Percentiles rank a stretch among this genome's conserved stretches.
phyloP scores from a whole-genome alignment of 768 basidiomycete species.

The Suillus subaureus region DNA sequence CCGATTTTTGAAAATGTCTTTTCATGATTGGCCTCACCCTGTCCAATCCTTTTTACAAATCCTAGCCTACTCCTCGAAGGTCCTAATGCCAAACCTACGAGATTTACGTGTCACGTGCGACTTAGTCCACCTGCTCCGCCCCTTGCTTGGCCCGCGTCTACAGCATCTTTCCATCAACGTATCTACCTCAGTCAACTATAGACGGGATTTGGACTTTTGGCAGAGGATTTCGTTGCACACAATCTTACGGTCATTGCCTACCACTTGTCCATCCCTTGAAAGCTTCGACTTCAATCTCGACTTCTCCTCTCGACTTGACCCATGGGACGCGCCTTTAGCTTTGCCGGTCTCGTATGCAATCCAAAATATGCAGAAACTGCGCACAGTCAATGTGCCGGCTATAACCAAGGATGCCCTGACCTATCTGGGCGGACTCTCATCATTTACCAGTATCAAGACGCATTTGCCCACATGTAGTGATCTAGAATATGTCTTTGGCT shows the following conservation, averaged over 20 bases:
- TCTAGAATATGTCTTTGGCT: neutral
- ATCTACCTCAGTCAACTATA: too few relatives aligned
- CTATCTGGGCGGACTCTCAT: too few relatives aligned
- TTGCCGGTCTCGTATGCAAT: neutral
- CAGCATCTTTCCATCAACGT: neutral
- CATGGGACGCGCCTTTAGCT: neutral
- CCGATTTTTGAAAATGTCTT: too few relatives aligned
- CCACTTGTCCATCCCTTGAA: neutral
- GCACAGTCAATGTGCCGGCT: neutral
- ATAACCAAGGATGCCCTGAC: neutral
- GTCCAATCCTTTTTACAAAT: neutral
- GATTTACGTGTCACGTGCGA: neutral
- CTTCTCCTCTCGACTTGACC: neutral
- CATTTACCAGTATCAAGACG: too few relatives aligned
- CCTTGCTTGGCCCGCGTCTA: neutral
- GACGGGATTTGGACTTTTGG: neutral
- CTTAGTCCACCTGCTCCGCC: neutral
- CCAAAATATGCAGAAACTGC: neutral
- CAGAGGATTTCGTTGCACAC: neutral
- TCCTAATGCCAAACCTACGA: neutral
- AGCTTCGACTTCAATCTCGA: too few relatives aligned
- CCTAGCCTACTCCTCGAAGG: neutral
- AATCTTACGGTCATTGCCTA: neutral
- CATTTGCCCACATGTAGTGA: neutral
- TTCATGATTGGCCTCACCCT: neutral